Evolutionary conservation across 2,329 filamentous ascomycete genomes (phyloP), one percentile per base, ranked within the genome.

Genomic region (Botrytis medusae): DNA sequence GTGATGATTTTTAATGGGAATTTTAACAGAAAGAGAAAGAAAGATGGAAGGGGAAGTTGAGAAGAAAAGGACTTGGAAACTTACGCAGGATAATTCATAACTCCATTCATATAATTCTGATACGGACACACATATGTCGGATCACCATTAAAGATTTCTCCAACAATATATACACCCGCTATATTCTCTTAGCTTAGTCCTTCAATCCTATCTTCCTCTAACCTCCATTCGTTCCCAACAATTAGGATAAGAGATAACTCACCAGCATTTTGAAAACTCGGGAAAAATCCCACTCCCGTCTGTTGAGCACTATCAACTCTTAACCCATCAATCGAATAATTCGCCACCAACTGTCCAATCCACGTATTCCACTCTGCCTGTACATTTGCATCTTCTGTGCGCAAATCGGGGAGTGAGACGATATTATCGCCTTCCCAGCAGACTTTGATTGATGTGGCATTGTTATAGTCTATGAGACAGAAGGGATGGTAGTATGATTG

Each of bases 101-200:
- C 80, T 22, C 88, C 89, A n/a, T 84, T 84, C 83, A 91, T 85
- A 72, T 84, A 80, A 65, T 83, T 81, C 61, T 88, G 84, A 77
- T 89, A 91, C 16, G 84, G 85, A 32, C 84, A 88, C 85, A 60
- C 84, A 83, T 83, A 90, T 84, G 80, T 74, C 1, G 87, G 84
- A 75, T 87, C 82, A 42, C 87, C 88, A 46, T 88, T 83, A 69
- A 84, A 86, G 4, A 91, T 88, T 78, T 92, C 90, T 16, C 90
- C 89, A 22, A 90, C 83, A 8, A 85, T 83, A 79, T 89, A 91
- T 2, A 90, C 86, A 7, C 88, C 89, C 1, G 88, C 84, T 2
- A 85, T n/a, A 40, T 8, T 37, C 18, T 20, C 25, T 63, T 7
- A 63, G 61, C 40, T 9, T 12, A 1, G 4, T n/a, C 18, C 22